A percentile compares a stretch with the other conserved stretches of the same genome.
These are phyloP conservation scores for Scheffersomyces coipomensis DNA, from an alignment of 805 yeast species.

Conservation along the genomic window DNA sequence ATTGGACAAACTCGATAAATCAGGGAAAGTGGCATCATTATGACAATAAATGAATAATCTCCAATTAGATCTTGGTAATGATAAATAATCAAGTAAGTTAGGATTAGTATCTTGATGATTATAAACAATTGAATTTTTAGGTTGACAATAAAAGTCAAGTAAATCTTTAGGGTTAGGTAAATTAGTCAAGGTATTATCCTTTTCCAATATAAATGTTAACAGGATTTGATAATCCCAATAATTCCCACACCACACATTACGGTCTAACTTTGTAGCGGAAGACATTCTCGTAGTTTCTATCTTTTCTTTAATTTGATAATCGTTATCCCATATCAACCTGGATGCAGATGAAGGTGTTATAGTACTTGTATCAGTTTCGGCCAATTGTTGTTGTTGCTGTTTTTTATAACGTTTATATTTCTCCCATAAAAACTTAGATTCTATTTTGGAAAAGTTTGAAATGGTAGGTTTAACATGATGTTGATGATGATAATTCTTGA, in stretches of 20 bases:
- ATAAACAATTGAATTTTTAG: constrained; percentile 49
- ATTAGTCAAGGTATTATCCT: background rate
- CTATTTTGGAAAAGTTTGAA: background rate
- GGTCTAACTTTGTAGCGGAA: constrained; percentile 59
- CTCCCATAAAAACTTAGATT: constrained; percentile 1
- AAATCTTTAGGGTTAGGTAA: background rate
- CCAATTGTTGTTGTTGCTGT: background rate
- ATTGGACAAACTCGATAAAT: constrained; percentile 32
- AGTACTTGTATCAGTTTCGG: background rate
- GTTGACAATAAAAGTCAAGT: constrained; percentile 47
- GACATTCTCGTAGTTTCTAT: constrained; percentile 85
- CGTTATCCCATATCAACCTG: constrained; percentile 63
- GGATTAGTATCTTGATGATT: constrained; percentile 14
- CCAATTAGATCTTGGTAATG: constrained; percentile 56
- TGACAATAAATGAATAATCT: constrained; percentile 55
- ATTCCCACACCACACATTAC: constrained; percentile 80
- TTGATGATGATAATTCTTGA: background rate
- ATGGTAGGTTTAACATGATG: background rate
- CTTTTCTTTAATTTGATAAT: constrained; percentile 69
- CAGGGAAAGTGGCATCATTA: constrained; percentile 58
- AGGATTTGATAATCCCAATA: constrained; percentile 62
- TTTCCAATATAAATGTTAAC: constrained; percentile 11
- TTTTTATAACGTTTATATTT: background rate
- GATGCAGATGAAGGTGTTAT: background rate
- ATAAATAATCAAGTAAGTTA: constrained; percentile 15